phyloP scores from a whole-genome alignment of 2,329 filamentous ascomycete genomes.

The Drechslera avenae region DNA sequence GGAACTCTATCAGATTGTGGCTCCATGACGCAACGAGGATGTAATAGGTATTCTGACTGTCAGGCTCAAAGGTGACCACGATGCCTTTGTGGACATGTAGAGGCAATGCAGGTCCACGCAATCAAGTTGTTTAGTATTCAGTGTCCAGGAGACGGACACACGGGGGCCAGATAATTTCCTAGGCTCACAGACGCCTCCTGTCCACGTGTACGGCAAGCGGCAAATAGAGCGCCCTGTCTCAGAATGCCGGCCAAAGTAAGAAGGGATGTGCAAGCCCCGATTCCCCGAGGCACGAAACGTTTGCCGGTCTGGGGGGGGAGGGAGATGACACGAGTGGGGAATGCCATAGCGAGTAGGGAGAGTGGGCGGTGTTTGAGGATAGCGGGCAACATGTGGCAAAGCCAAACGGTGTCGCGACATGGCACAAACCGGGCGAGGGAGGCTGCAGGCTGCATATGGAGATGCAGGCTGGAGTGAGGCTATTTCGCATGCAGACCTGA shows the following conservation, averaged over 20 bases:
- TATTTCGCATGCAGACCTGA: slow-evolving; percentile 13
- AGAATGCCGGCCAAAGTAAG: background rate
- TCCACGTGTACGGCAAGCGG: background rate
- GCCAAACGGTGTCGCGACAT: slow-evolving; percentile 13
- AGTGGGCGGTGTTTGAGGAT: slow-evolving; percentile 9
- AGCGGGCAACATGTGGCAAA: slow-evolving; percentile 5
- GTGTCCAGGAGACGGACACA: background rate
- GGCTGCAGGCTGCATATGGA: slow-evolving; percentile 4
- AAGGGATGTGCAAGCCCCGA: slow-evolving; percentile 6
- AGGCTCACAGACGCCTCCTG: too few relatives aligned
- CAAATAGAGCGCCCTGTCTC: slow-evolving; percentile 1
- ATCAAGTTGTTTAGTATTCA: background rate
- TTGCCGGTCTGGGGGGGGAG: slow-evolving; percentile 9
- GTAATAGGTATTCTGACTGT: too few relatives aligned
- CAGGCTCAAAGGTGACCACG: background rate
- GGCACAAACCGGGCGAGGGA: slow-evolving; percentile 1
- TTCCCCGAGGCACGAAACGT: slow-evolving; percentile 13
- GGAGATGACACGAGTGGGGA: slow-evolving; percentile 11
- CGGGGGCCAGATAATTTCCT: too few relatives aligned
- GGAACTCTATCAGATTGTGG: background rate
- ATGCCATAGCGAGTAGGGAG: slow-evolving; percentile 10
- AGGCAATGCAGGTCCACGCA: background rate
- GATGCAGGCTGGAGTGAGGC: slow-evolving; percentile 7
- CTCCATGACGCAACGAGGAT: too few relatives aligned
- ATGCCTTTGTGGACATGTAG: background rate